phyloP scores from a whole-genome alignment of 352 stramenopile genomes.

The Phytophthora capsici region DNA sequence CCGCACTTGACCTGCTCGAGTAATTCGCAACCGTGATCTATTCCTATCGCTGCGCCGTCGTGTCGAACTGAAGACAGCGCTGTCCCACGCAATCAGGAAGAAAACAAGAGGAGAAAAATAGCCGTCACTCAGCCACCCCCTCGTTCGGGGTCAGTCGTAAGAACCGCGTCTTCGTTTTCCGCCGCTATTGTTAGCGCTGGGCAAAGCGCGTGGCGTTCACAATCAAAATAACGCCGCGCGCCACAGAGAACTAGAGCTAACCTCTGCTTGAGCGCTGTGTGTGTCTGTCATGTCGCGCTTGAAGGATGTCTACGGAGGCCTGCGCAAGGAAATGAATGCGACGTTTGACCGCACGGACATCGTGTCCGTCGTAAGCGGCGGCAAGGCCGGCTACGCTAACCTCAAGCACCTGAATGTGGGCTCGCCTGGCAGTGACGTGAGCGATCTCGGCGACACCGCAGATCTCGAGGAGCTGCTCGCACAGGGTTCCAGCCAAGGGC shows the following conservation, averaged over 20 bases:
- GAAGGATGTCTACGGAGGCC: slow-evolving; percentile 80
- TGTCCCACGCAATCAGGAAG: background rate
- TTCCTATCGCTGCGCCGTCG: slow-evolving; percentile 8
- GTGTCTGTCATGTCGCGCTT: slow-evolving; percentile 58
- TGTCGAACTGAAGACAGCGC: background rate
- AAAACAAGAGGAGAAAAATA: slow-evolving; percentile 35
- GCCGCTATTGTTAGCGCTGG: slow-evolving; percentile 24
- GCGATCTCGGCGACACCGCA: slow-evolving; percentile 78
- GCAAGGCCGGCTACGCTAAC: slow-evolving; percentile 83
- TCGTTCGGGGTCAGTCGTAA: slow-evolving; percentile 42
- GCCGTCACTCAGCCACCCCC: slow-evolving; percentile 33
- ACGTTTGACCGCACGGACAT: slow-evolving; percentile 75
- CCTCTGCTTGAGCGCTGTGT: slow-evolving; percentile 17
- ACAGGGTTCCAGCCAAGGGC: slow-evolving; percentile 72
- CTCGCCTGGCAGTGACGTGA: slow-evolving; percentile 78
- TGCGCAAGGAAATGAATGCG: slow-evolving; percentile 82
- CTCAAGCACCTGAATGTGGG: slow-evolving; percentile 84
- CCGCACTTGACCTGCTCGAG: slow-evolving; percentile 4
- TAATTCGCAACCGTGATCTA: slow-evolving; percentile 10
- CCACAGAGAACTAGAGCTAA: slow-evolving; percentile 24
- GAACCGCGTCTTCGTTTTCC: slow-evolving; percentile 18
- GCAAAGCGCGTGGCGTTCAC: slow-evolving; percentile 10
- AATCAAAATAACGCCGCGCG: slow-evolving; percentile 29
- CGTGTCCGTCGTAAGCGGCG: slow-evolving; percentile 68
- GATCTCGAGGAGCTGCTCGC: slow-evolving; percentile 83